These are phyloP conservation scores for Apiotrichum akiyoshidainum DNA, from an alignment of 1,284 basidiomycete genomes.

Conservation along the genomic window DNA sequence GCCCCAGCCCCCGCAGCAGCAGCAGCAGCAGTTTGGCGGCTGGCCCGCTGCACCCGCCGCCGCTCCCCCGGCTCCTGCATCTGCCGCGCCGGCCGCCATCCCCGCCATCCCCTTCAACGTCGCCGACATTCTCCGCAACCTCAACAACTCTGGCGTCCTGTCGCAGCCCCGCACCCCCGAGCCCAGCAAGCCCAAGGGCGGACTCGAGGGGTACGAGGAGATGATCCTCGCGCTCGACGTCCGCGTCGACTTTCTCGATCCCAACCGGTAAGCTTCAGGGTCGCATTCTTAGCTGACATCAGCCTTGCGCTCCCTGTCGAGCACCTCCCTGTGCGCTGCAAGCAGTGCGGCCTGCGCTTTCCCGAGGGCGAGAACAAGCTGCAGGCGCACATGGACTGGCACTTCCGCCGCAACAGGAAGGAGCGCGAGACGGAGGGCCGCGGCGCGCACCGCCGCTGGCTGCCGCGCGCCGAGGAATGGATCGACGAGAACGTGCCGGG, in stretches of 20 bases:
- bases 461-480: constrained; percentile 83
- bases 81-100: background rate
- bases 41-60: constrained; percentile 11
- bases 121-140: constrained; percentile 40
- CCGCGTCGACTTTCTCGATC: constrained; percentile 66
- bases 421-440: constrained; percentile 77
- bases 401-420: constrained; percentile 90
- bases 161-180: constrained; percentile 56
- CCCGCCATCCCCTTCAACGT: constrained; percentile 31
- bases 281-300: constrained; percentile 8
- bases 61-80: constrained; percentile 1
- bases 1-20: constrained; percentile 7
- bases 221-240: constrained; percentile 67
- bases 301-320: constrained; percentile 62
- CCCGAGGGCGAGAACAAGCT: constrained; percentile 69
- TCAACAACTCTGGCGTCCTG: constrained; percentile 36
- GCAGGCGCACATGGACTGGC: constrained; percentile 93
- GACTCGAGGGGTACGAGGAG: constrained; percentile 65
- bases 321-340: constrained; percentile 77
- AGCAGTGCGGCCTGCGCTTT: constrained; percentile 90
- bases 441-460: constrained; percentile 89
- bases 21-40: constrained; percentile 1
- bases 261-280: constrained; percentile 60
- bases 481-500: constrained; percentile 58
- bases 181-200: constrained; percentile 47